A percentile compares a stretch with the other conserved stretches of the same genome.
Evolutionary conservation across 768 basidiomycete species (phyloP).

Genomic region (Gymnopilus junonius): DNA sequence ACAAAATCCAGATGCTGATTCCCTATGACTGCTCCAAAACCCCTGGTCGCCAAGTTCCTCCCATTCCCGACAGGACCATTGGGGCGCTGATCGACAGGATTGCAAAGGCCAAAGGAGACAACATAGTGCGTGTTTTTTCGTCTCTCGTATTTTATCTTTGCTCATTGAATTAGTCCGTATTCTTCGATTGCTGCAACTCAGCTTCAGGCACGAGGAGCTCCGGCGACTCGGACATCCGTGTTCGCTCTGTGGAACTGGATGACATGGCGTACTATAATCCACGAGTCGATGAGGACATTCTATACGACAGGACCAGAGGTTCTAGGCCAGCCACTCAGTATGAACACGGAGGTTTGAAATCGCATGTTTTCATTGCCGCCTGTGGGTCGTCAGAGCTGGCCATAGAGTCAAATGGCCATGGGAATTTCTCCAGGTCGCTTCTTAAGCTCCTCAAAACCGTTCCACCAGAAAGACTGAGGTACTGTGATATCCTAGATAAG

Average conservation of each 20-base stretch:
- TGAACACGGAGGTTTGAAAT: conserved; percentile 1
- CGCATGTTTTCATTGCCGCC: conserved; percentile 16
- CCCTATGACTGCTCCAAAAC: conserved; percentile 15
- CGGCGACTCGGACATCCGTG: background rate
- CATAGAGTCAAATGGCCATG: background rate
- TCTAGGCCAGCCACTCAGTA: background rate
- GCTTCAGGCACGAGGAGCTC: conserved; percentile 9
- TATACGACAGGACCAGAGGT: background rate
- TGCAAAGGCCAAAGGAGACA: conserved; percentile 13
- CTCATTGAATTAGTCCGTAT: conserved; percentile 9
- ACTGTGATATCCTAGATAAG: conserved; percentile 4
- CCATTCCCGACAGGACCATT: conserved; percentile 16
- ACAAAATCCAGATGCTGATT: conserved; percentile 14
- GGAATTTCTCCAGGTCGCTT: conserved; percentile 13
- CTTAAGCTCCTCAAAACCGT: conserved; percentile 5
- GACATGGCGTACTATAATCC: background rate
- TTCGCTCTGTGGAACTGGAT: conserved; percentile 2
- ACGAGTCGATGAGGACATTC: background rate
- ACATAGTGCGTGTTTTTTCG: conserved; percentile 13
- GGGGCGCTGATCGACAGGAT: conserved; percentile 10
- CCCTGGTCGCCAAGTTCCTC: background rate
- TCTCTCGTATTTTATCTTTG: background rate
- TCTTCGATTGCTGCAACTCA: conserved; percentile 20
- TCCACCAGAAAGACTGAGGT: conserved; percentile 3
- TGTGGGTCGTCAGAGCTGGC: conserved; percentile 6